These are phyloP conservation scores for Lentithecium fluviatile DNA, from an alignment of 495 filamentous ascomycete species.

Conservation along the genomic window DNA sequence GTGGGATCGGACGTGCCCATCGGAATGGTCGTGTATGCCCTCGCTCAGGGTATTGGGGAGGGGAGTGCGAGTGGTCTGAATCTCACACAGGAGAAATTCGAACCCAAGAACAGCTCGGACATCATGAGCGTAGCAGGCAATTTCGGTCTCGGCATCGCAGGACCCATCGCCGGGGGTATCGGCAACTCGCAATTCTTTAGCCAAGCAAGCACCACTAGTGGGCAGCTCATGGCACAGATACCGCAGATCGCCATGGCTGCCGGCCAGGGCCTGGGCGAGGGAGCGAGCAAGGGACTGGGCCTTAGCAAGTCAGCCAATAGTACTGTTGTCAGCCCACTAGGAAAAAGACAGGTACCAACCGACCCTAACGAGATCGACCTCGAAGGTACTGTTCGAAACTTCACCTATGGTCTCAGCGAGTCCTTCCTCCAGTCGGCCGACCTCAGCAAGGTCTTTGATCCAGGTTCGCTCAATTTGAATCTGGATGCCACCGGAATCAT, in stretches of 20 bases:
- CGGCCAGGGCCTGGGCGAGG: conserved; percentile 9
- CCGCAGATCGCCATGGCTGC: conserved; percentile 12
- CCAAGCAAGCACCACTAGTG: background rate
- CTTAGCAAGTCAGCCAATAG: background rate
- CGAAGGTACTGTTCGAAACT: background rate
- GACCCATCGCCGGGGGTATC: conserved; percentile 15
- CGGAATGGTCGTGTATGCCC: conserved; percentile 15
- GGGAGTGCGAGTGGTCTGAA: conserved; percentile 18
- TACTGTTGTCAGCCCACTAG: background rate
- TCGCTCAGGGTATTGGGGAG: conserved; percentile 19
- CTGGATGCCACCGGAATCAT: background rate
- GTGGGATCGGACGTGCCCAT: background rate
- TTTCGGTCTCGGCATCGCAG: conserved; percentile 13
- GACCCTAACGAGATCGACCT: conserved; percentile 5
- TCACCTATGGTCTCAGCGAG: conserved; percentile 11
- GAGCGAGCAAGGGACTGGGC: conserved; percentile 15
- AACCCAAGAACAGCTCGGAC: conserved; percentile 4
- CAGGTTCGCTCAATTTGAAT: background rate
- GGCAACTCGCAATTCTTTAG: background rate
- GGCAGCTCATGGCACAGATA: conserved; percentile 11
- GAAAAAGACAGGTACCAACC: background rate
- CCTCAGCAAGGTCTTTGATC: background rate
- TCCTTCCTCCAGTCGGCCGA: conserved; percentile 12
- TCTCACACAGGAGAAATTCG: conserved; percentile 2
- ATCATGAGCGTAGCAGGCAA: conserved; percentile 14